A percentile compares a stretch with the other conserved stretches of the same genome.
phyloP scores from a whole-genome alignment of 1,139 yeast genomes.

The Blastobotrys capitulatus region DNA sequence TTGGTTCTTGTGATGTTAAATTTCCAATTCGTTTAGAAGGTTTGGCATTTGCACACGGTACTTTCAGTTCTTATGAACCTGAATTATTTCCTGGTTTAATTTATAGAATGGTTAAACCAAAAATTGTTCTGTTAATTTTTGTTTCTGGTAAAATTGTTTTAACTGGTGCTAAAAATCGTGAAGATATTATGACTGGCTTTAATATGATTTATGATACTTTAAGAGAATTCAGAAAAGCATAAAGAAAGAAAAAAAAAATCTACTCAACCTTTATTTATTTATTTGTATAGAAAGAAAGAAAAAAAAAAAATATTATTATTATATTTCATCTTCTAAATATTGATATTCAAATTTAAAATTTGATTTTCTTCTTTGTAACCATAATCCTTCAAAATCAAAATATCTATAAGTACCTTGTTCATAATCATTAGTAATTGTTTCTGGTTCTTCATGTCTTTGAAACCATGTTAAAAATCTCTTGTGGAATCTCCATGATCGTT shows the following conservation, averaged over 20 bases:
- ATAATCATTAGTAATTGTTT: constrained; percentile 39
- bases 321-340: constrained; percentile 39
- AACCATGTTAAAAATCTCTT: constrained; percentile 80
- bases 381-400: constrained; percentile 85
- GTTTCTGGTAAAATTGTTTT: constrained; percentile 96
- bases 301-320: background rate
- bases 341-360: constrained; percentile 53
- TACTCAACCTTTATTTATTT: background rate
- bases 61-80: constrained; percentile 98
- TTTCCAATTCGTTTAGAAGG: constrained; percentile 98
- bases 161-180: constrained; percentile 99
- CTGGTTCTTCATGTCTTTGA: constrained; percentile 55
- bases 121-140: constrained; percentile 89
- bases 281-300: constrained; percentile 1
- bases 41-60: constrained; percentile 95
- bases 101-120: constrained; percentile 99
- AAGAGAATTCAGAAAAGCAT: constrained; percentile 92
- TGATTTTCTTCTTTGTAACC: constrained; percentile 80
- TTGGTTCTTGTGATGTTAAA: constrained; percentile 94
- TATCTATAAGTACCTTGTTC: constrained; percentile 64
- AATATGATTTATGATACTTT: constrained; percentile 97
- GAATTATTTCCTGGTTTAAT: constrained; percentile 97
- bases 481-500: constrained; percentile 87
- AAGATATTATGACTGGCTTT: constrained; percentile 95
- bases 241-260: constrained; percentile 16